Conservation (phyloP, 768 basidiomycete species). For the Suillus hirtellus region DNA sequence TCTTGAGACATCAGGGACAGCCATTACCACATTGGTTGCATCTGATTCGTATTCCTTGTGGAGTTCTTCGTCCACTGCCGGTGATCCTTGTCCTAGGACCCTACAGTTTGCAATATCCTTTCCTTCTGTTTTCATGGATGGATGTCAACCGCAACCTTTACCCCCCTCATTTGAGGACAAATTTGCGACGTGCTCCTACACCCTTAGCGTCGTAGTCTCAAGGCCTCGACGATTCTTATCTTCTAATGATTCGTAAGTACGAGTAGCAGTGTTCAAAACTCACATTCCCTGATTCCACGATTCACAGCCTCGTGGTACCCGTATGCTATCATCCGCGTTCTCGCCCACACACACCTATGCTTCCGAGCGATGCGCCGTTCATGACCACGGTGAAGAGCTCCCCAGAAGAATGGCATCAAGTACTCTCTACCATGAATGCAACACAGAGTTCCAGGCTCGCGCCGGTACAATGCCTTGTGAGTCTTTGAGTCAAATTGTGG, state of each 20-base stretch:
- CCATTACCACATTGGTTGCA: conserved; percentile 20
- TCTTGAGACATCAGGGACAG: conserved; percentile 16
- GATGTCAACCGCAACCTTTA: conserved; percentile 33
- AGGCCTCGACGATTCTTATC: conserved; percentile 41
- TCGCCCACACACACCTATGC: conserved; percentile 56
- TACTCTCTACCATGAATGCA: conserved; percentile 43
- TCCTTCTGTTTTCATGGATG: conserved; percentile 47
- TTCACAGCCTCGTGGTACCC: conserved; percentile 46
- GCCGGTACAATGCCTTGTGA: conserved; percentile 54
- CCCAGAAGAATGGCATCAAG: conserved; percentile 69
- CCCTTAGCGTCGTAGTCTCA: conserved; percentile 43
- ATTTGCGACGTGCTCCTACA: conserved; percentile 40
- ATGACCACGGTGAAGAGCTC: conserved; percentile 57
- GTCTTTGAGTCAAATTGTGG: conserved; percentile 18
- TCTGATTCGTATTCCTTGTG: conserved; percentile 23
- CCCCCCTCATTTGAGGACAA: conserved; percentile 48
- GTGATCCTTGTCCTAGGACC: conserved; percentile 31
- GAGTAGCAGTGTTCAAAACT: conserved; percentile 6
- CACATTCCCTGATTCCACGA: conserved; percentile 1
- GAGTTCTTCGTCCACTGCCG: conserved; percentile 12
- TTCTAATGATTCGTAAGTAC: conserved; percentile 44
- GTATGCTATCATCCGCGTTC: conserved; percentile 55
- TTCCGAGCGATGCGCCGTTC: conserved; percentile 45
- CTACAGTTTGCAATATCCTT: conserved; percentile 46
- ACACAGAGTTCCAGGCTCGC: conserved; percentile 34